A percentile compares a stretch with the other conserved stretches of the same genome.
phyloP scores from a whole-genome alignment of 2,329 filamentous ascomycete species.

The Fusarium setosum region DNA sequence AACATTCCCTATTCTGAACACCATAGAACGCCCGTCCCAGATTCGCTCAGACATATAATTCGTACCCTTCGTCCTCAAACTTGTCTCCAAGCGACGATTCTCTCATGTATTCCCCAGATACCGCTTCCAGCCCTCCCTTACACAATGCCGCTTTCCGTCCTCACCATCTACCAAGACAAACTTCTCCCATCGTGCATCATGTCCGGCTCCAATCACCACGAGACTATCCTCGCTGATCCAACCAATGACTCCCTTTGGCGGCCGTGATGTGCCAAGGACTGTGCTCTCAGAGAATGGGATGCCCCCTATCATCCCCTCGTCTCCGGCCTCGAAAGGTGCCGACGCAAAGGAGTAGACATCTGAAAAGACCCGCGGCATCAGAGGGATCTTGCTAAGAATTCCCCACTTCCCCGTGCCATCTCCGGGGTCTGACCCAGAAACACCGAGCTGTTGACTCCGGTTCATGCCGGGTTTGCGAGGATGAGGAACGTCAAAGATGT shows the following conservation, averaged over 20 bases:
- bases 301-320: conserved; percentile 68
- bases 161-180: conserved; percentile 78
- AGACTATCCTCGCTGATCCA: conserved; percentile 83
- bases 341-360: conserved; percentile 90
- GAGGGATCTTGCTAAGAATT: conserved; percentile 82
- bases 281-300: conserved; percentile 57
- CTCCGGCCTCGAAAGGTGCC: conserved; percentile 83
- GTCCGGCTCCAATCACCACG: conserved; percentile 81
- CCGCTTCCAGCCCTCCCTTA: conserved; percentile 84
- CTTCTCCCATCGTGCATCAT: conserved; percentile 88
- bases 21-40: conserved; percentile 37
- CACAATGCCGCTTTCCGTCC: conserved; percentile 73
- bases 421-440: conserved; percentile 53
- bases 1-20: conserved; percentile 28
- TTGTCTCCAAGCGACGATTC: background rate
- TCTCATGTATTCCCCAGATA: conserved; percentile 66
- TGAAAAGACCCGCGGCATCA: conserved; percentile 88
- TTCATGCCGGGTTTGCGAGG: conserved; percentile 54
- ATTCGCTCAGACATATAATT: conserved; percentile 30
- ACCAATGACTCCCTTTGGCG: conserved; percentile 85
- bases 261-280: conserved; percentile 64
- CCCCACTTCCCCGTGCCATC: conserved; percentile 82
- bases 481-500: conserved; percentile 88
- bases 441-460: conserved; percentile 45
- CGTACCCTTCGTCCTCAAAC: conserved; percentile 7